Evolutionary conservation across 2,329 filamentous ascomycete species (phyloP), one percentile per base, ranked within the genome.

Genomic region (Fusarium compactum): DNA sequence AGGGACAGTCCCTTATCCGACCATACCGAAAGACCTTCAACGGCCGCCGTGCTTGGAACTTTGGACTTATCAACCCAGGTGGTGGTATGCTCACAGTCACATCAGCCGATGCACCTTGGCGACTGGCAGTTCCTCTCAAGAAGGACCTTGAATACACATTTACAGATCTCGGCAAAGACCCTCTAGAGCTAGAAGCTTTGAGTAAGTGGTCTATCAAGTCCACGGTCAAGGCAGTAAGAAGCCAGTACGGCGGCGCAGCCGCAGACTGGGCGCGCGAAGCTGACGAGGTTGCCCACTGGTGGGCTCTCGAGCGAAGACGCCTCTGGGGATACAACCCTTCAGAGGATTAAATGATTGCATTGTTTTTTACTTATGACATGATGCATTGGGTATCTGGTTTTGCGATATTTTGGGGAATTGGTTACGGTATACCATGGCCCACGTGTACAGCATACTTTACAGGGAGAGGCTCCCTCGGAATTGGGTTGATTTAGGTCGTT

Each of bases 61-160:
- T 78, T 60, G 77, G 75, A 24, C 72, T 79, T 40, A 73, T 79
- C 51, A 80, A 80, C 58, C 75, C 77, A 3, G 78, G 78, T 14
- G 72, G 78, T 27, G 76, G 76, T 55, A 77, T 78, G 73, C 62
- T 80, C 29, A 73, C 73, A 18, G 70, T 80, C 7, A 78, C 77
- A n/a, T 71, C 75, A 16, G 67, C 76, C 18, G 59, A 80, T 74
- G n/a, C 78, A 76, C 40, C 76, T 2, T 76, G 76, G 71, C 72
- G 76, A 53, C 62, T 80, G 24, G 74, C 78, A 11, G 67, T 79
- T 20, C 78, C 78, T 12, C 58, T 79, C 8, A 72, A 78, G 20
- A 68, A 74, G 46, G 76, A 78, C 34, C 71, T 76, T 10, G 78
- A 77, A 59, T 80, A 77, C 69, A 73, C 75, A 24, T 78, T 80